A percentile compares a stretch with the other conserved stretches of the same genome.
These are phyloP conservation scores for Solanum gandarillasii DNA, from an alignment of 257 asterid species.

Conservation along the genomic window DNA sequence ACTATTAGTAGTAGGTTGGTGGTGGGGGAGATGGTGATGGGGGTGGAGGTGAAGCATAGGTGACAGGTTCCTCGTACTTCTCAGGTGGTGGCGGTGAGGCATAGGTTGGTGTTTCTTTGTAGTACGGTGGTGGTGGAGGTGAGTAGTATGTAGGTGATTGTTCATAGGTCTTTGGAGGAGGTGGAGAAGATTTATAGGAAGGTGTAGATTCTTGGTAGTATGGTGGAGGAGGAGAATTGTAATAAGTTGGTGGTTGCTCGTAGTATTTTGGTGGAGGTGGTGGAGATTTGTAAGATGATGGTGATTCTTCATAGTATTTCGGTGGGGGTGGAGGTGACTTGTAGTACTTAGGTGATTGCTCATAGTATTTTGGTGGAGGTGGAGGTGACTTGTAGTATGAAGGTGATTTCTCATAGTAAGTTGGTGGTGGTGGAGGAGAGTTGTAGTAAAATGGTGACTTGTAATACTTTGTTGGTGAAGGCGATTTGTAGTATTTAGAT, in stretches of 20 bases:
- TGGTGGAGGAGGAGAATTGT: not conserved
- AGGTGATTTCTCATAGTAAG: not conserved
- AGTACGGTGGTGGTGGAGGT: not conserved
- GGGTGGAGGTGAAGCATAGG: not conserved
- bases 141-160: not conserved
- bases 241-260: not conserved
- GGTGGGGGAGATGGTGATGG: not conserved
- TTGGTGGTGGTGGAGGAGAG: not conserved
- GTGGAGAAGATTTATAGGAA: not conserved
- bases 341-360: not conserved
- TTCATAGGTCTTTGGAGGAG: not conserved
- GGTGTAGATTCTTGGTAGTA: not conserved
- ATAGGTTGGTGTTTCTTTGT: not conserved
- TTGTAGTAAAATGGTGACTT: not conserved
- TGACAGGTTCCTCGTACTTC: not conserved
- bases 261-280: not conserved
- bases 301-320: not conserved
- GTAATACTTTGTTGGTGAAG: not conserved
- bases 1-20: not conserved
- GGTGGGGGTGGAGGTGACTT: not conserved
- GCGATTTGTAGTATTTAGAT: not conserved
- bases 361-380: not conserved
- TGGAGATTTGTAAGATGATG: not conserved
- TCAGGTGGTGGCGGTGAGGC: not conserved
- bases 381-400: not conserved